Evolutionary conservation across 2,329 filamentous ascomycete species (phyloP).

Genomic region (Curvularia eragrostidis): DNA sequence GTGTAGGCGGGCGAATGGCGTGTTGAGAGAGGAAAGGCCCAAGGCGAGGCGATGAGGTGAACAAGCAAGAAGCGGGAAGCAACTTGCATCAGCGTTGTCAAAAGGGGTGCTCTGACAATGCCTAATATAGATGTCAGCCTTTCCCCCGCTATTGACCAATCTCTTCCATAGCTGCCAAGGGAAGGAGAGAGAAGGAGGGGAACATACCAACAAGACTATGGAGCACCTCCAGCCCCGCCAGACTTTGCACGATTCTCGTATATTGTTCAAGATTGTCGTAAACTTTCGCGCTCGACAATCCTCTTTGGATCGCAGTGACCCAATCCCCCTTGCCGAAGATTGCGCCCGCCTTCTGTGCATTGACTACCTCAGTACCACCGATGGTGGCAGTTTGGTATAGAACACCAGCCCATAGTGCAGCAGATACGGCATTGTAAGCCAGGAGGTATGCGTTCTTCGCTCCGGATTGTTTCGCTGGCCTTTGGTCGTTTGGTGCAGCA

Average conservation of each 20-base stretch:
- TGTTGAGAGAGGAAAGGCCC: conserved; percentile 69
- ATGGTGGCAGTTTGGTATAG: conserved; percentile 72
- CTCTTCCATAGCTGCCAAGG: no score
- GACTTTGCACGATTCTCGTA: conserved; percentile 80
- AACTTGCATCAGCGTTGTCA: conserved; percentile 91
- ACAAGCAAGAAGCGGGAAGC: conserved; percentile 85
- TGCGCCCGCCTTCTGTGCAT: conserved; percentile 21
- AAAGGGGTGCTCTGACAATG: conserved; percentile 81
- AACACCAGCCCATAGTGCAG: conserved; percentile 78
- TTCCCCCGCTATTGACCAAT: not conserved
- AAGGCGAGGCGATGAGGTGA: conserved; percentile 76
- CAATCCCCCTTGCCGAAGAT: conserved; percentile 21
- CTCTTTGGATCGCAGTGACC: conserved; percentile 17
- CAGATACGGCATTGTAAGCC: conserved; percentile 81
- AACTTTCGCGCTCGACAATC: conserved; percentile 55
- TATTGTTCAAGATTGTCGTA: conserved; percentile 70
- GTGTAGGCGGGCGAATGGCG: conserved; percentile 67
- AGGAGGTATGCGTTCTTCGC: conserved; percentile 69
- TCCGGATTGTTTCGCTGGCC: conserved; percentile 6
- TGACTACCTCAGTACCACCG: conserved; percentile 33
- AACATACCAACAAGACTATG: conserved; percentile 77
- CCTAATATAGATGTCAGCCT: conserved; percentile 57
- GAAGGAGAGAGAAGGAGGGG: not conserved
- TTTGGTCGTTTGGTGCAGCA: conserved; percentile 12
- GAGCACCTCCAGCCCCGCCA: conserved; percentile 81